phyloP scores from a whole-genome alignment of 768 basidiomycete genomes.

The Hortiboletus flavorubellus region DNA sequence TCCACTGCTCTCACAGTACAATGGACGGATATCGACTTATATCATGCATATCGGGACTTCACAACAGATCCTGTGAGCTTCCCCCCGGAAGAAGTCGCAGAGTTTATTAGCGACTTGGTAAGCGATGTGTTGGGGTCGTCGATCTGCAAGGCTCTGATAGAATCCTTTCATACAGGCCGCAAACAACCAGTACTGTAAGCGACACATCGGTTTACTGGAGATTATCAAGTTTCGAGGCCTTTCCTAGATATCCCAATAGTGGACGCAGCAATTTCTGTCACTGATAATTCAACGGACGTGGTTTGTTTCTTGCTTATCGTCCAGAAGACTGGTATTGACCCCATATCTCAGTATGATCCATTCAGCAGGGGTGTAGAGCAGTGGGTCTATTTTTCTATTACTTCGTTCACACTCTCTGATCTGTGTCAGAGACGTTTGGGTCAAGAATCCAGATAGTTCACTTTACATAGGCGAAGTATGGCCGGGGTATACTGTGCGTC shows the following conservation, averaged over 20 bases:
- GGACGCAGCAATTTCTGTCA: constrained; percentile 56
- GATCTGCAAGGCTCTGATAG: neutral
- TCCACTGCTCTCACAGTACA: constrained; percentile 40
- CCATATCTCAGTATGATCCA: constrained; percentile 51
- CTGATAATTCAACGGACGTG: constrained; percentile 55
- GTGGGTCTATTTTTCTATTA: constrained; percentile 30
- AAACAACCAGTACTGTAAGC: constrained; percentile 26
- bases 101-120: constrained; percentile 54
- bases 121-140: constrained; percentile 14
- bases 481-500: constrained; percentile 69
- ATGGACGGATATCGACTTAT: constrained; percentile 76
- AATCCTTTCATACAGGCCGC: neutral
- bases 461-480: constrained; percentile 74
- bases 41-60: constrained; percentile 66
- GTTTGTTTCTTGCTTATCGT: constrained; percentile 36
- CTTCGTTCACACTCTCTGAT: neutral
- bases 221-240: neutral
- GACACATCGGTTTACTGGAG: neutral
- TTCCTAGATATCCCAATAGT: constrained; percentile 62
- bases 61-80: constrained; percentile 64
- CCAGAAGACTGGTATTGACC: neutral
- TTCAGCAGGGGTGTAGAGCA: constrained; percentile 59
- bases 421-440: constrained; percentile 53
- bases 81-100: constrained; percentile 47
- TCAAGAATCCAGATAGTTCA: constrained; percentile 69